Conservation (phyloP, 23 red algal genomes). For the Agarophyton chilense region DNA sequence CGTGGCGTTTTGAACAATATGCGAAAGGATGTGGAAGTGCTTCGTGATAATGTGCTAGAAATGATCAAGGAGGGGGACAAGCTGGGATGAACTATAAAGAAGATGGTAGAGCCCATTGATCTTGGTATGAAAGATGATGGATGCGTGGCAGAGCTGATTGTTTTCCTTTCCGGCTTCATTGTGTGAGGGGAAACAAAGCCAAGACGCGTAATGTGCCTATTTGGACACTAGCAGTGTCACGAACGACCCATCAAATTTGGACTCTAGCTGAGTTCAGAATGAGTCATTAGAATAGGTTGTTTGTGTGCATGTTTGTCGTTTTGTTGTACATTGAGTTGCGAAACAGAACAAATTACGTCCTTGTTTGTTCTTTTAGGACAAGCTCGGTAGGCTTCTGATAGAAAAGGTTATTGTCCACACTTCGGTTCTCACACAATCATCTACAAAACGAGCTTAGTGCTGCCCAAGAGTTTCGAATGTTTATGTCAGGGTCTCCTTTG, state of each 20-base stretch:
- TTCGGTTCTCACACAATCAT: too few species aligned
- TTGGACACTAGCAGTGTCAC: conserved; percentile 11
- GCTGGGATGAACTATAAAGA: background rate
- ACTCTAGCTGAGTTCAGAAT: too few species aligned
- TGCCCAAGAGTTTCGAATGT: too few species aligned
- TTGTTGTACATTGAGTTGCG: too few species aligned
- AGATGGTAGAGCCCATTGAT: background rate
- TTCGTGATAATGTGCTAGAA: background rate
- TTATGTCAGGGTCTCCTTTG: too few species aligned
- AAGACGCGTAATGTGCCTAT: background rate
- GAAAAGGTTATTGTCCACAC: too few species aligned
- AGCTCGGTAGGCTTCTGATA: too few species aligned
- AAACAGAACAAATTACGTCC: too few species aligned
- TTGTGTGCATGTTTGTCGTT: background rate
- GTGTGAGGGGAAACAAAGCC: background rate
- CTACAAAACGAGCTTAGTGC: too few species aligned
- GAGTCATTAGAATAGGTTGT: background rate
- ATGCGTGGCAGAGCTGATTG: conserved; percentile 1
- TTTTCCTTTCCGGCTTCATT: background rate
- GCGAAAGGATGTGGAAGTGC: background rate
- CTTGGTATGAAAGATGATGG: background rate
- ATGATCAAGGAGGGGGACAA: background rate
- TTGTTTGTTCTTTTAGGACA: too few species aligned
- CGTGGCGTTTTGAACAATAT: background rate
- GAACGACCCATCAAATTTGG: too few species aligned